These are phyloP conservation scores for Cystobasidiaceae sp. DNA, from an alignment of 1,284 basidiomycete genomes.

Conservation along the genomic window DNA sequence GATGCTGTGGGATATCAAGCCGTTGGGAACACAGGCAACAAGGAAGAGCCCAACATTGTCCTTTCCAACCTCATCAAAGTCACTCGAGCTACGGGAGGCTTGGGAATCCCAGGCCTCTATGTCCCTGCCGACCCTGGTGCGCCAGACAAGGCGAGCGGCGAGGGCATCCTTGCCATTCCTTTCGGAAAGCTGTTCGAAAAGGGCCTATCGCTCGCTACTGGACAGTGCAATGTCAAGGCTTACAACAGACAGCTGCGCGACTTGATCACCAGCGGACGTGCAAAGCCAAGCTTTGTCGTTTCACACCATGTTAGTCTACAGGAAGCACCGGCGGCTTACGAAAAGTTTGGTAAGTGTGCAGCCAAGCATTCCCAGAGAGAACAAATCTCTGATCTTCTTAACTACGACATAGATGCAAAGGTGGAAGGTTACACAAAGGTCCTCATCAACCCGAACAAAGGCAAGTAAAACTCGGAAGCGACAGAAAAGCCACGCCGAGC, in stretches of 20 bases:
- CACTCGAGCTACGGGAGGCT: slow-evolving; percentile 54
- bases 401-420: background rate
- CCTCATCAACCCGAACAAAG: slow-evolving; percentile 38
- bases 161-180: slow-evolving; percentile 43
- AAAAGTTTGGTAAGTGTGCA: slow-evolving; percentile 46
- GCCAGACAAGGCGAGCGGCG: slow-evolving; percentile 53
- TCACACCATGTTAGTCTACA: slow-evolving; percentile 52
- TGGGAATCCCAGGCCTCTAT: slow-evolving; percentile 56
- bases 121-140: slow-evolving; percentile 53
- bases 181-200: slow-evolving; percentile 55
- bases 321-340: slow-evolving; percentile 53
- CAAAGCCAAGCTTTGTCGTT: slow-evolving; percentile 41
- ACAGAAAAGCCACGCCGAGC: no score
- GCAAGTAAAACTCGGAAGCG: no score
- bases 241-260: slow-evolving; percentile 56
- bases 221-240: slow-evolving; percentile 56
- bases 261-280: slow-evolving; percentile 49
- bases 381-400: background rate
- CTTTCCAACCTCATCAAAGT: slow-evolving; percentile 54
- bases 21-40: slow-evolving; percentile 53
- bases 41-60: slow-evolving; percentile 55
- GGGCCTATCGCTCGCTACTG: slow-evolving; percentile 54
- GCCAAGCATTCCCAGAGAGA: slow-evolving; percentile 30
- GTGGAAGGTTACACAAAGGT: slow-evolving; percentile 29
- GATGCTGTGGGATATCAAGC: slow-evolving; percentile 54